Evolutionary conservation across 306 rosid species (phyloP), one percentile per base, ranked within the genome.

Genomic region (Quercus gilva): DNA sequence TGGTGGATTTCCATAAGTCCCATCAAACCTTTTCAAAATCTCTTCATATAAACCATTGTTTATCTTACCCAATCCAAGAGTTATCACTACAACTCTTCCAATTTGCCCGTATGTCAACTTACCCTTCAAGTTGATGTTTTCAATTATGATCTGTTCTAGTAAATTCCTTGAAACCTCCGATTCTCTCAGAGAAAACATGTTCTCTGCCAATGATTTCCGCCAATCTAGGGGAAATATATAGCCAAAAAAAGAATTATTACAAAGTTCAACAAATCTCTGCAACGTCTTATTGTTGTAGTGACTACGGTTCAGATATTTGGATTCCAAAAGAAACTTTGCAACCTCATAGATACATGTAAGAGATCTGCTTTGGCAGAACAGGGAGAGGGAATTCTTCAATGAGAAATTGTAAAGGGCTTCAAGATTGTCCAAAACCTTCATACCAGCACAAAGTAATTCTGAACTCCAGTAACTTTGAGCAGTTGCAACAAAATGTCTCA

Each of bases 401-500:
- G 83, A 79, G 52, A 76, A 57, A 49, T 56, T 77, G 75, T 78
- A 82, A 35, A 91, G 83, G 21, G 37, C 75, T 7, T 90, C 81
- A 49, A 93, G 86, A 57, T 55, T 89, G 19, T 4, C 81, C 83
- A 90, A 84, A 51, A 93, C 94, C 37, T 20, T 18, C 64, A 81
- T 19, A 10, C 98, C 94, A 74, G 87, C 89, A 49, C 80, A 78
- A 53, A 84, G 49, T 51, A 91, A 14, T 76, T 91, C 92, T 19
- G 89, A 83, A 55, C 73, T 14, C 98, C 98, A 93, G 60, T 82
- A 91, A 18, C 59, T 82, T 69, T 20, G 29, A 77, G 91, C 89
- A 23, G 79, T 85, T 19, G 82, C 77, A 75, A 80, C 78, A 60
- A 91, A 80, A 55, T 67, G 68, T 8, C 74, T 70, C 75, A 51